These are phyloP conservation scores for Globisporangium alternatum DNA, from an alignment of 352 stramenopile species.

Conservation along the genomic window DNA sequence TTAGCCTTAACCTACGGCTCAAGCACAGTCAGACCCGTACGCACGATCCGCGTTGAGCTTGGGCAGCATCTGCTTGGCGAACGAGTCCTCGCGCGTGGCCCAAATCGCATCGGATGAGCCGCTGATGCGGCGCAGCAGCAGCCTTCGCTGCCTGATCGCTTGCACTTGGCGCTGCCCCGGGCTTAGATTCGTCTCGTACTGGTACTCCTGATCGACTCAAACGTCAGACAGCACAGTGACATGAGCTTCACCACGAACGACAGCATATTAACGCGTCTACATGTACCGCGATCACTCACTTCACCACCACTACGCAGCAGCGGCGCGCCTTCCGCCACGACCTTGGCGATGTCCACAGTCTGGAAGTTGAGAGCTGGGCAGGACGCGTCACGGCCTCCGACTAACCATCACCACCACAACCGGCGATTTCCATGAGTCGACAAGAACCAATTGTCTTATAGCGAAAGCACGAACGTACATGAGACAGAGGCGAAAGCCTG, in stretches of 20 bases:
- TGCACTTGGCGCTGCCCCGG: constrained; percentile 49
- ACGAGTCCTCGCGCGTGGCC: constrained; percentile 54
- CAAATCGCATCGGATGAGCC: constrained; percentile 48
- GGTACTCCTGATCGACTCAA: constrained; percentile 56
- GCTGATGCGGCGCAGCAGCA: constrained; percentile 68
- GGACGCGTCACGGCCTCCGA: constrained; percentile 40
- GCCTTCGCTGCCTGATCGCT: constrained; percentile 56
- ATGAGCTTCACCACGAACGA: not conserved
- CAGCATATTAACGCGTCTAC: not conserved
- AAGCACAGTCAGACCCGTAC: constrained; percentile 2
- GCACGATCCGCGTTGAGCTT: constrained; percentile 62
- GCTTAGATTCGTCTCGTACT: constrained; percentile 59
- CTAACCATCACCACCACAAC: constrained; percentile 20
- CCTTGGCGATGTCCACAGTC: constrained; percentile 49
- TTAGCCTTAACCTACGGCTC: not conserved
- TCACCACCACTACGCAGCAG: constrained; percentile 74
- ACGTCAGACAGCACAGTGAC: not conserved
- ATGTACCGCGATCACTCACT: constrained; percentile 20
- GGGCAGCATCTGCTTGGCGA: constrained; percentile 64
- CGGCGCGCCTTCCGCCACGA: constrained; percentile 62
- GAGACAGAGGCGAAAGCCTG: constrained; percentile 43
- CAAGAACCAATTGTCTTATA: not conserved
- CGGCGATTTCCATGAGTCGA: too few species aligned
- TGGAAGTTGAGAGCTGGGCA: constrained; percentile 44
- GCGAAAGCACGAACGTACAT: constrained; percentile 23